Conservation (phyloP, 192 early-diverging fungal species). For the Geranomyces variabilis region DNA sequence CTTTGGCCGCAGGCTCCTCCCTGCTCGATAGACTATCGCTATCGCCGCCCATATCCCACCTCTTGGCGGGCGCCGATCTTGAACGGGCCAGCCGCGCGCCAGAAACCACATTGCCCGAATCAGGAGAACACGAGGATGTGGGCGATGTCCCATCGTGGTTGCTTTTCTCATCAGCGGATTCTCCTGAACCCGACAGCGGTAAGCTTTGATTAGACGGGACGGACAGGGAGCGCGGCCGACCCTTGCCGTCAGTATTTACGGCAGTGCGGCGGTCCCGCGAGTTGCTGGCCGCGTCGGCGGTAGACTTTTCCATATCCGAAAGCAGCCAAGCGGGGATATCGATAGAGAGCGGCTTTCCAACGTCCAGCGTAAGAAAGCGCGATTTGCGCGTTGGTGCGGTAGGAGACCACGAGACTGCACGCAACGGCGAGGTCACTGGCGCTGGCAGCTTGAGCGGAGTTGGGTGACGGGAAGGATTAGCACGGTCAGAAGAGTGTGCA, state of each 20-base stretch:
- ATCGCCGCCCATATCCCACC: no score
- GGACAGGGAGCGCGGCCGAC: neutral
- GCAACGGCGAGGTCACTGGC: no score
- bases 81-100: neutral
- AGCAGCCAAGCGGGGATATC: conserved; percentile 11
- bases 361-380: conserved; percentile 11
- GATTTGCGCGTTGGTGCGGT: neutral
- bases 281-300: neutral
- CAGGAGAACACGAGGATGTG: no score
- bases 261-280: neutral
- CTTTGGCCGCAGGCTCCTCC: no score
- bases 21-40: no score
- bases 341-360: conserved; percentile 5
- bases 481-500: no score
- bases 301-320: conserved; percentile 14
- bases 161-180: no score
- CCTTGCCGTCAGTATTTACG: neutral
- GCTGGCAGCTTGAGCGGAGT: no score
- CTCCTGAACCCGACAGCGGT: no score
- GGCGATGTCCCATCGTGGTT: no score
- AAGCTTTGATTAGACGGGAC: neutral
- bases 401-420: neutral
- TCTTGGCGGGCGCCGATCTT: neutral
- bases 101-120: no score
- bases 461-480: no score